Conservation (phyloP, 2,329 filamentous ascomycete genomes). For the Aureobasidium leucospermi region DNA sequence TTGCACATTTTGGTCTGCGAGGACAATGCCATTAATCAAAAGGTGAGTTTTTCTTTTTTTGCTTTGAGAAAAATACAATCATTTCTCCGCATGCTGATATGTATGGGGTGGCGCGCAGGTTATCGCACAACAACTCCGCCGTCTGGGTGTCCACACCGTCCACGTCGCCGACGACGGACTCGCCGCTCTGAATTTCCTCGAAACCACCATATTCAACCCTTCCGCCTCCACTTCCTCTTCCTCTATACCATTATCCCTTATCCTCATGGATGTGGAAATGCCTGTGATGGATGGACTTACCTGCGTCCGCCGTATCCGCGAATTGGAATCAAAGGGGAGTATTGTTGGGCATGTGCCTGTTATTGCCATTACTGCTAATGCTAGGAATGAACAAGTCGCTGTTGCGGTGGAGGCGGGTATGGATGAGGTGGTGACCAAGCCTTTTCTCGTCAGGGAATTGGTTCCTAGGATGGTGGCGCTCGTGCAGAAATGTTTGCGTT, state of each 20-base stretch:
- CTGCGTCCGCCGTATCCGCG: slow-evolving; percentile 61
- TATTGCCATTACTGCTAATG: slow-evolving; percentile 72
- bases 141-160: slow-evolving; percentile 27
- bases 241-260: slow-evolving; percentile 34
- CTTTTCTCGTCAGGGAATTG: slow-evolving; percentile 28
- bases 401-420: slow-evolving; percentile 66
- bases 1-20: slow-evolving; percentile 19
- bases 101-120: slow-evolving; percentile 18
- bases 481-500: neutral
- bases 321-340: slow-evolving; percentile 56
- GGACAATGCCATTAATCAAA: slow-evolving; percentile 37
- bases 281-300: slow-evolving; percentile 75
- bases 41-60: neutral
- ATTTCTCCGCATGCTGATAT: too few species aligned
- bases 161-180: slow-evolving; percentile 32
- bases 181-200: slow-evolving; percentile 30
- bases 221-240: neutral
- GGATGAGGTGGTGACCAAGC: slow-evolving; percentile 26
- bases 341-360: slow-evolving; percentile 63
- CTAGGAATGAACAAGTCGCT: slow-evolving; percentile 64
- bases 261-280: slow-evolving; percentile 79
- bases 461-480: slow-evolving; percentile 26
- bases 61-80: too few species aligned
- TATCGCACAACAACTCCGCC: slow-evolving; percentile 32
- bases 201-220: slow-evolving; percentile 17